Percentiles rank a stretch among this genome's conserved stretches.
Evolutionary conservation across 1,284 basidiomycete species (phyloP).

Genomic region (Heterobasidion annosum): DNA sequence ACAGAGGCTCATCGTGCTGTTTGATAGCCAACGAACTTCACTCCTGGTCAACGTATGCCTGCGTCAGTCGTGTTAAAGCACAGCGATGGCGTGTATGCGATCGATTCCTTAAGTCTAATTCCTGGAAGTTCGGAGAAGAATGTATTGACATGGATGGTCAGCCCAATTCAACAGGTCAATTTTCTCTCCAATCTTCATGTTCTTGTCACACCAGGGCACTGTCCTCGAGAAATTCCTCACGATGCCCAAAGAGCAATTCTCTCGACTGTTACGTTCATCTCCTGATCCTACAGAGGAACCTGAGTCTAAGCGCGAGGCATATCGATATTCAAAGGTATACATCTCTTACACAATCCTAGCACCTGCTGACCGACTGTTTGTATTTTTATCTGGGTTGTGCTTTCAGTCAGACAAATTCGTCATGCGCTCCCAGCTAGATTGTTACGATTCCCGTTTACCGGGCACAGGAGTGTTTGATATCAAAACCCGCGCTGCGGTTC

Average conservation of each 20-base stretch:
- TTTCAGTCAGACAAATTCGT: slow-evolving; percentile 66
- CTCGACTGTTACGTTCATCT: slow-evolving; percentile 43
- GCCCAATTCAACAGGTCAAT: slow-evolving; percentile 15
- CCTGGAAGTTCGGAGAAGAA: slow-evolving; percentile 48
- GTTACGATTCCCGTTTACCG: slow-evolving; percentile 73
- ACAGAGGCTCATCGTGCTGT: not conserved
- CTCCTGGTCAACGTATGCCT: slow-evolving; percentile 77
- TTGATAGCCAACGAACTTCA: slow-evolving; percentile 55
- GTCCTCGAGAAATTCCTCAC: slow-evolving; percentile 90
- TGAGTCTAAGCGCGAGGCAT: slow-evolving; percentile 53
- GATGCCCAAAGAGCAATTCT: slow-evolving; percentile 55
- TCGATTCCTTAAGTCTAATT: slow-evolving; percentile 63
- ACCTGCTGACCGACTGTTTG: not conserved
- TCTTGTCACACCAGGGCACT: slow-evolving; percentile 50
- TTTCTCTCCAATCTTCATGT: not conserved
- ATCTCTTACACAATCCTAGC: not conserved
- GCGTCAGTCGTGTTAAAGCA: slow-evolving; percentile 62
- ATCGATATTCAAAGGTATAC: slow-evolving; percentile 73
- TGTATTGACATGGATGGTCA: slow-evolving; percentile 74
- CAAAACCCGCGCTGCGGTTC: slow-evolving; percentile 86
- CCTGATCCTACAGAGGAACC: slow-evolving; percentile 23
- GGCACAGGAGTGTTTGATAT: slow-evolving; percentile 93
- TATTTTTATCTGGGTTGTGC: not conserved
- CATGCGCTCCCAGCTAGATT: slow-evolving; percentile 95
- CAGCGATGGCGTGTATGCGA: slow-evolving; percentile 64